phyloP scores from a whole-genome alignment of 768 basidiomycete species.

The Lactarius hatsudake region DNA sequence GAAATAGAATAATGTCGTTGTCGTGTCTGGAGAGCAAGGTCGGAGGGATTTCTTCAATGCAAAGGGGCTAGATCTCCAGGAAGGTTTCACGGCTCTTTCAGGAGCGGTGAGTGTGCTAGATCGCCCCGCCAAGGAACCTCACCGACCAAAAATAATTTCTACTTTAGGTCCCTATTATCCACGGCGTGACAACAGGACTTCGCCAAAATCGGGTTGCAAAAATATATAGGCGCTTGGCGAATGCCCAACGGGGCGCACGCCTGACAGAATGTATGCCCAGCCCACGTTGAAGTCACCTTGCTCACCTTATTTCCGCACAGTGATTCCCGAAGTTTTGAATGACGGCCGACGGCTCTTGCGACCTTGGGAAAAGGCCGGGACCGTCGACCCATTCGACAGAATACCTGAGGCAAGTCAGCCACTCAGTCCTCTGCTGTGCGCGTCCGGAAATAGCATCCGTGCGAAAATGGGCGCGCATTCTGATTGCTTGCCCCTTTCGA shows the following conservation, averaged over 20 bases:
- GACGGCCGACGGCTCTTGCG: constrained; percentile 62
- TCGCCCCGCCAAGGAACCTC: neutral
- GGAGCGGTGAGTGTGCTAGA: constrained; percentile 54
- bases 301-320: constrained; percentile 39
- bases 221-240: constrained; percentile 70
- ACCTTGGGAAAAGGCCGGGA: constrained; percentile 62
- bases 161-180: constrained; percentile 68
- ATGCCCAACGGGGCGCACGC: constrained; percentile 59
- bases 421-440: constrained; percentile 6
- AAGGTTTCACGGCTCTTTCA: constrained; percentile 76
- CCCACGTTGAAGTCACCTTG: constrained; percentile 10
- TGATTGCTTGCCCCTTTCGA: neutral
- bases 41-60: constrained; percentile 67
- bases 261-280: constrained; percentile 54
- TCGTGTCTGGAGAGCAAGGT: constrained; percentile 70
- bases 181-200: constrained; percentile 70
- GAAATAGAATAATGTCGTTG: constrained; percentile 66
- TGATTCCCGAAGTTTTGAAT: constrained; percentile 60
- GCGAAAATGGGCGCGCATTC: neutral
- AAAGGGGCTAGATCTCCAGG: constrained; percentile 69
- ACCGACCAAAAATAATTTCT: constrained; percentile 11
- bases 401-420: constrained; percentile 55
- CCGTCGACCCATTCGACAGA: constrained; percentile 70
- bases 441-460: constrained; percentile 12
- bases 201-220: constrained; percentile 56